Evolutionary conservation across 257 asterid genomes (phyloP), one percentile per base, ranked within the genome.

Genomic region (Echites panduratus): DNA sequence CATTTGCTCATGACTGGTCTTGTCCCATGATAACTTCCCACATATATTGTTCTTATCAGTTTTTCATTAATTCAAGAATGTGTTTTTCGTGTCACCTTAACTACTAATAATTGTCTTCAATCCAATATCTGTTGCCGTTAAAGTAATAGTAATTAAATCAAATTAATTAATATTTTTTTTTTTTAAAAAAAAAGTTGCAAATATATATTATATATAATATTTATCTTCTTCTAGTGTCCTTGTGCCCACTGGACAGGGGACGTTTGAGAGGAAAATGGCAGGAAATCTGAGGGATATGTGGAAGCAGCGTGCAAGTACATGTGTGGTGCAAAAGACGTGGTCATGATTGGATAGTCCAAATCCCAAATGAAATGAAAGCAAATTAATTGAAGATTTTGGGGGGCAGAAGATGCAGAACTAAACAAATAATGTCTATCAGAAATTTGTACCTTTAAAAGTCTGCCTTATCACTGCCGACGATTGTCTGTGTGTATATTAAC

Each of bases 281-380:
- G 48, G 44, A 27, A 47, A 73, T 63, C 40, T 47, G 29, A 20
- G 56, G 68, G 57, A 9, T 59, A 11, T 48, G 16, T 61, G 71
- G 29, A 64, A 32, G 72, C 43, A 66, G 57, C 72, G 72, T 74
- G 56, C 67, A 52, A 27, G 61, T 66, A 54, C 78, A 52, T 40
- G 29, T 43, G 68, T 10, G 67, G 59, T 54, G 58, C 70, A 74
- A 54, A 66, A 45, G 70, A 32, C 22, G 44, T 69, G 56, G 58
- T 63, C 68, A 17, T 76, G 71, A 62, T 62, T 54, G 56, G 76
- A 7, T 5, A 48, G 54, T 53, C 40, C 58, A 70, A 40, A 62
- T 22, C 54, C 44, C 20, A 52, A 10, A 29, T n/a, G 27, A 20
- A 22, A 22, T 47, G 19, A 47, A 61, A 48, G 4, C 5, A 4